Percentiles rank a stretch among this genome's conserved stretches.
Evolutionary conservation across 148 eudicot species (phyloP).

Genomic region (Drosera capensis): DNA sequence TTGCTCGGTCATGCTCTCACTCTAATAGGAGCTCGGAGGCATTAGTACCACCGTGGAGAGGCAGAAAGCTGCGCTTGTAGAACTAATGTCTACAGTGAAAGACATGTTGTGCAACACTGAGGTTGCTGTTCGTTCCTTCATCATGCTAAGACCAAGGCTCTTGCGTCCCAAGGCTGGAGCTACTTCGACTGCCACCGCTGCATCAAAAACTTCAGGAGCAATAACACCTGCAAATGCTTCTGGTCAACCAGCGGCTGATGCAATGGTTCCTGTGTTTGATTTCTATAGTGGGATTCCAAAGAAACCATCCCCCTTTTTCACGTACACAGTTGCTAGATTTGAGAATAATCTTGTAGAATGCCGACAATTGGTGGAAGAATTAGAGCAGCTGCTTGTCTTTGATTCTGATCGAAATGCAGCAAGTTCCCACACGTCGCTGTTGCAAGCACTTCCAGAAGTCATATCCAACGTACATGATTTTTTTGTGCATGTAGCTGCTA

Average conservation of each 20-base stretch:
- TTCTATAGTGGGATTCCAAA: slow-evolving; percentile 79
- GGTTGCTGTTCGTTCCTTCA: slow-evolving; percentile 75
- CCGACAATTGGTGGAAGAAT: slow-evolving; percentile 89
- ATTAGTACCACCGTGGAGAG: slow-evolving; percentile 69
- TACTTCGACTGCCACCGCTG: slow-evolving; percentile 29
- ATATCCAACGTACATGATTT: slow-evolving; percentile 83
- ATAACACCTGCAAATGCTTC: slow-evolving; percentile 16
- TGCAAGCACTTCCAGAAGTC: slow-evolving; percentile 91
- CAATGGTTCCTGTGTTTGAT: slow-evolving; percentile 47
- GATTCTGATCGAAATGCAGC: slow-evolving; percentile 49
- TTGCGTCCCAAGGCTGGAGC: slow-evolving; percentile 41
- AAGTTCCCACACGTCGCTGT: slow-evolving; percentile 40
- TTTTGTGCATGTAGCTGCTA: slow-evolving; percentile 94
- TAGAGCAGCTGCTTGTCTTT: slow-evolving; percentile 69
- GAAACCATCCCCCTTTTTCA: slow-evolving; percentile 80
- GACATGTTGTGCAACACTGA: slow-evolving; percentile 83
- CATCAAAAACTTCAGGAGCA: slow-evolving; percentile 45
- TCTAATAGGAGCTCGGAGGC: slow-evolving; percentile 77
- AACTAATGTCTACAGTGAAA: slow-evolving; percentile 54
- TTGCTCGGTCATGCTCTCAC: neutral
- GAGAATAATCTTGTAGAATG: slow-evolving; percentile 70
- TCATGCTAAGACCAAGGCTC: slow-evolving; percentile 85
- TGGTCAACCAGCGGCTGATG: slow-evolving; percentile 30
- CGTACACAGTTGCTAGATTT: slow-evolving; percentile 74
- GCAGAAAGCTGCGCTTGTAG: slow-evolving; percentile 69